phyloP scores from a whole-genome alignment of 148 eudicot species.

The Rhododendron williamsianum region DNA sequence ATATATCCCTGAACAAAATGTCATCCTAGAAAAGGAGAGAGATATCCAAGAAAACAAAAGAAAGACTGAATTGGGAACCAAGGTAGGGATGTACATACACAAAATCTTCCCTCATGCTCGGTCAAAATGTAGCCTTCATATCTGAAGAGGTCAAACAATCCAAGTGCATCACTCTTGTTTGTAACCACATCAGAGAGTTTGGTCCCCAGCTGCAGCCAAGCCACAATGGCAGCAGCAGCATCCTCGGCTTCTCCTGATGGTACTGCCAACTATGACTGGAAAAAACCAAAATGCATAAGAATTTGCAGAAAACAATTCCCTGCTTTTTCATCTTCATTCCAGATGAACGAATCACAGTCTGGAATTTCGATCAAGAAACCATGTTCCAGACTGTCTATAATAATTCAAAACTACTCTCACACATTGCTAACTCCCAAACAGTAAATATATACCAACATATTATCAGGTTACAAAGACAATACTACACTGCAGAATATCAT shows the following conservation, averaged over 20 bases:
- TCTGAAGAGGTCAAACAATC: constrained; percentile 58
- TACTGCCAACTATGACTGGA: constrained; percentile 39
- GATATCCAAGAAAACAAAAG: neutral
- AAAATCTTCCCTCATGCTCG: constrained; percentile 64
- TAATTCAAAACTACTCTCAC: neutral
- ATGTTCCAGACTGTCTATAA: neutral
- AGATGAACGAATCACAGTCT: neutral
- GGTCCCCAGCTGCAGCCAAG: constrained; percentile 70
- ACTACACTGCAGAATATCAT: neutral
- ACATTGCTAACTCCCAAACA: neutral
- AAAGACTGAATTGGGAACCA: neutral
- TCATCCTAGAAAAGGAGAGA: no score
- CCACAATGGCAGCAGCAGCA: constrained; percentile 77
- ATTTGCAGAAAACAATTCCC: neutral
- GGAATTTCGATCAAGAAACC: neutral
- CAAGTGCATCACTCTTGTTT: constrained; percentile 64
- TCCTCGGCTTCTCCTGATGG: constrained; percentile 68
- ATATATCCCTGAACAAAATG: no score
- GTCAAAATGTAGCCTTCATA: constrained; percentile 68
- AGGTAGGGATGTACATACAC: constrained; percentile 43
- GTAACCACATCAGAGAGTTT: constrained; percentile 42
- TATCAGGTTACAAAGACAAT: neutral
- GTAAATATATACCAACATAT: neutral
- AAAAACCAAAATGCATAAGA: neutral
- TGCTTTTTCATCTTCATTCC: neutral